Evolutionary conservation across 2,329 filamentous ascomycete species (phyloP).

Genomic region (Didymella segeticola): DNA sequence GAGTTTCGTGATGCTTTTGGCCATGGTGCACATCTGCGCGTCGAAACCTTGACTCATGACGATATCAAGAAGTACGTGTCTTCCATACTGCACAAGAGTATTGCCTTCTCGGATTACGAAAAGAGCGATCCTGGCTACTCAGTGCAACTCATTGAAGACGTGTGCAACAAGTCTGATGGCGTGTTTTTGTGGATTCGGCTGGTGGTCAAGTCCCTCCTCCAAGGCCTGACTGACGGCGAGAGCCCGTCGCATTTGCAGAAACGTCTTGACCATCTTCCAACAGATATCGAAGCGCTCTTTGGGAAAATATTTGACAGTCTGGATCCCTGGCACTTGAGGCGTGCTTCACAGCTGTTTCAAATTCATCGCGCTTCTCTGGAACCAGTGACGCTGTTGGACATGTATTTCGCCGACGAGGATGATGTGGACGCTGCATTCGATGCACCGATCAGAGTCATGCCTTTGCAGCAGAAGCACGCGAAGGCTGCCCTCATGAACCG

Average conservation of each 20-base stretch:
- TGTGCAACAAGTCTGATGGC: slow-evolving; percentile 20
- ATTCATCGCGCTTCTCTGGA: background rate
- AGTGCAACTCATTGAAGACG: slow-evolving; percentile 4
- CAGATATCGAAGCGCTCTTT: slow-evolving; percentile 23
- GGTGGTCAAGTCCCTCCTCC: slow-evolving; percentile 16
- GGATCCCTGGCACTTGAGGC: slow-evolving; percentile 4
- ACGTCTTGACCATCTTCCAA: slow-evolving; percentile 14
- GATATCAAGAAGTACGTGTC: slow-evolving; percentile 24
- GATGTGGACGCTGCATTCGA: background rate
- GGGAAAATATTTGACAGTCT: slow-evolving; percentile 18
- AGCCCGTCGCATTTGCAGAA: slow-evolving; percentile 7
- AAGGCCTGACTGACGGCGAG: slow-evolving; percentile 16
- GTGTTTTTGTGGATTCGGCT: slow-evolving; percentile 27
- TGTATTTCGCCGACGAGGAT: slow-evolving; percentile 23
- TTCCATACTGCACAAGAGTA: background rate
- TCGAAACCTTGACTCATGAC: slow-evolving; percentile 1
- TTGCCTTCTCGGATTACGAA: background rate
- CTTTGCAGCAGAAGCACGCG: background rate
- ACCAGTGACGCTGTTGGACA: slow-evolving; percentile 14
- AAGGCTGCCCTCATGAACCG: background rate
- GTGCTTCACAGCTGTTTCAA: slow-evolving; percentile 22
- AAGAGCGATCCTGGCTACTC: background rate
- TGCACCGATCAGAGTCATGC: background rate
- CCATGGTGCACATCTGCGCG: slow-evolving; percentile 18
- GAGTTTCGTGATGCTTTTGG: slow-evolving; percentile 34